phyloP scores from a whole-genome alignment of 2,329 filamentous ascomycete genomes.

The Neonectria punicea region DNA sequence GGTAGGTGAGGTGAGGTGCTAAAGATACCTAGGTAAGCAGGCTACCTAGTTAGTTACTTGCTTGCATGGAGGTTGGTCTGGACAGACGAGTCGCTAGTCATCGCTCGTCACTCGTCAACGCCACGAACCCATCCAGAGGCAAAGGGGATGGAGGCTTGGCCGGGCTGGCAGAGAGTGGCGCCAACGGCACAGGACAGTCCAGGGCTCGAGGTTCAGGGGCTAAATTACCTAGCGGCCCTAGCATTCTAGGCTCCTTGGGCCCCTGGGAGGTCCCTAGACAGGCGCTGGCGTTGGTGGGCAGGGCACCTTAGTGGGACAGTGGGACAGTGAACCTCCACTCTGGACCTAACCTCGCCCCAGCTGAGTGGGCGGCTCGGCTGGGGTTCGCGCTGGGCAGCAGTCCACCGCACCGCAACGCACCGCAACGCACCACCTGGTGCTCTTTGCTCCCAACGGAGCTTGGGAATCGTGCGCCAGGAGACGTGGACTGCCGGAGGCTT shows the following conservation, averaged over 20 bases:
- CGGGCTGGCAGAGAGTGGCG: constrained; percentile 4
- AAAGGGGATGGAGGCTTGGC: constrained; percentile 9
- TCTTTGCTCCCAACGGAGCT: constrained; percentile 16
- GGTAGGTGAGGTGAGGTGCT: too few species aligned
- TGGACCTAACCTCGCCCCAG: constrained; percentile 5
- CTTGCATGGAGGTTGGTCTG: neutral
- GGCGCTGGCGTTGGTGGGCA: neutral
- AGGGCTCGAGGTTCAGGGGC: constrained; percentile 21
- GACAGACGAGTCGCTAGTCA: neutral
- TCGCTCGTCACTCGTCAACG: constrained; percentile 18
- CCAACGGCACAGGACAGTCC: constrained; percentile 17
- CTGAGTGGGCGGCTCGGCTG: constrained; percentile 6
- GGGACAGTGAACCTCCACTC: neutral
- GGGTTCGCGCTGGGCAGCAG: neutral
- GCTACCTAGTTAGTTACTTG: neutral
- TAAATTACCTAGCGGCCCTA: constrained; percentile 20
- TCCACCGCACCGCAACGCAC: constrained; percentile 7
- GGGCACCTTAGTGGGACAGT: neutral
- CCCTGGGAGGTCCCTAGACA: constrained; percentile 5
- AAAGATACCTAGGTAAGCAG: neutral
- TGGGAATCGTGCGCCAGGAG: neutral
- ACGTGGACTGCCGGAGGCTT: constrained; percentile 15
- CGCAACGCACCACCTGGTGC: constrained; percentile 16
- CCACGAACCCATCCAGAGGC: constrained; percentile 12
- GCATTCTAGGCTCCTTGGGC: constrained; percentile 6